Percentiles rank a stretch among this genome's conserved stretches.
Evolutionary conservation across 2,329 filamentous ascomycete genomes (phyloP).

Genomic region (Pochonia chlamydosporia): DNA sequence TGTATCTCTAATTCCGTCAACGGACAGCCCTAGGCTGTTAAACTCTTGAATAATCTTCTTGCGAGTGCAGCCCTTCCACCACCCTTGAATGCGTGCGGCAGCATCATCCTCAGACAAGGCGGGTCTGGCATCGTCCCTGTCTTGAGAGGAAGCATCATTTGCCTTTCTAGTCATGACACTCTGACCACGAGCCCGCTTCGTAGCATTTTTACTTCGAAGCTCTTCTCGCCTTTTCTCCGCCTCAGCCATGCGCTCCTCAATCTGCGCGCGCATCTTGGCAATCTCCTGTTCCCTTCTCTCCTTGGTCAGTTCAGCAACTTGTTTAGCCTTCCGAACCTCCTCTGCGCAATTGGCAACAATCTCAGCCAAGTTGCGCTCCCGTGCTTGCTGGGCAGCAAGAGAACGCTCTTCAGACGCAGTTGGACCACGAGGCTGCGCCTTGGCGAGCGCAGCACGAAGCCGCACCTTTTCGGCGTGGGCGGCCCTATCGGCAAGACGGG

Average conservation of each 20-base stretch:
- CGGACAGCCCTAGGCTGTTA: constrained; percentile 58
- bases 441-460: constrained; percentile 66
- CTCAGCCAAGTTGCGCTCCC: constrained; percentile 75
- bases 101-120: constrained; percentile 55
- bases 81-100: constrained; percentile 60
- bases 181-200: constrained; percentile 46
- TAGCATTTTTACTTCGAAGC: constrained; percentile 48
- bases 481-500: constrained; percentile 71
- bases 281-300: constrained; percentile 73
- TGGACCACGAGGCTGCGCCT: constrained; percentile 59
- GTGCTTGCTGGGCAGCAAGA: constrained; percentile 68
- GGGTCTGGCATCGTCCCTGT: constrained; percentile 39
- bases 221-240: constrained; percentile 67
- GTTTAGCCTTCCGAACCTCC: constrained; percentile 77
- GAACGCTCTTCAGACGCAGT: constrained; percentile 70
- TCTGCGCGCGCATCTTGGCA: constrained; percentile 62
- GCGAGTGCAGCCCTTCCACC: constrained; percentile 58
- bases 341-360: constrained; percentile 77
- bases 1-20: constrained; percentile 63
- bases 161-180: constrained; percentile 48
- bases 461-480: constrained; percentile 81
- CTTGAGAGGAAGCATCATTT: constrained; percentile 40
- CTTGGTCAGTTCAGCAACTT: constrained; percentile 76
- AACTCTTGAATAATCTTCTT: constrained; percentile 61
- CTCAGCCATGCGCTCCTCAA: constrained; percentile 75